Percentiles rank a stretch among this genome's conserved stretches.
Conservation (phyloP, 176 grass and related monocot species). For the Puccinellia tenuiflora region DNA sequence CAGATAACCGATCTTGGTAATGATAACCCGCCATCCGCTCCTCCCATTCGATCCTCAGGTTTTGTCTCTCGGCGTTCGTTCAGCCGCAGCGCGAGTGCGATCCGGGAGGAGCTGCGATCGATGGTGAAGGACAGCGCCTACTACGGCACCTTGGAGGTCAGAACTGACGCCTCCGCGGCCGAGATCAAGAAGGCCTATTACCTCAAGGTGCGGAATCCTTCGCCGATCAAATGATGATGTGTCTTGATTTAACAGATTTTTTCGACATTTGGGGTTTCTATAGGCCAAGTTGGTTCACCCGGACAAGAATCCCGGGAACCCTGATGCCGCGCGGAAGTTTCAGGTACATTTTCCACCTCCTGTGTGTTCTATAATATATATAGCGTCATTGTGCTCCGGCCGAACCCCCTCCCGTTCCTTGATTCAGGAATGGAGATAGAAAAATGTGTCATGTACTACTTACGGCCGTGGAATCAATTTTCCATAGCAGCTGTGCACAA, state of each 20-base stretch:
- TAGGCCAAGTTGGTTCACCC: constrained; percentile 91
- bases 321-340: constrained; percentile 78
- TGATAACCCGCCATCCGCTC: not conserved
- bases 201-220: constrained; percentile 50
- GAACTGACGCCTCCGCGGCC: constrained; percentile 62
- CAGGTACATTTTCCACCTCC: too few species aligned
- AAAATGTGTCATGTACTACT: too few species aligned
- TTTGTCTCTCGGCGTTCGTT: not conserved
- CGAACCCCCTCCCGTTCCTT: too few species aligned
- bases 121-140: constrained; percentile 73
- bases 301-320: constrained; percentile 91
- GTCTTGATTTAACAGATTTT: constrained; percentile 7
- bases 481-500: too few species aligned
- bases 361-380: too few species aligned
- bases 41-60: not conserved
- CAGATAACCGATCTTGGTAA: constrained; percentile 4
- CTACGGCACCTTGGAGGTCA: constrained; percentile 75
- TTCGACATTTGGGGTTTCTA: not conserved
- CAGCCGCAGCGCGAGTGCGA: not conserved
- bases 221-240: not conserved
- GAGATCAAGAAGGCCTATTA: constrained; percentile 99
- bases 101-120: not conserved
- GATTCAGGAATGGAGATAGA: too few species aligned
- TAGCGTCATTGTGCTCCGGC: too few species aligned
- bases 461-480: too few species aligned